Evolutionary conservation across 306 rosid species (phyloP).

Genomic region (Cucumis sativus): Cucumber_9930_V3 NC_026658.2:25447501-25448000

Average conservation of each 20-base stretch:
- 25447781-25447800: background rate
- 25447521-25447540: background rate
- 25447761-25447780: background rate
- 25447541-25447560: background rate
- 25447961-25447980: conserved; percentile 55
- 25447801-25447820: conserved; percentile 27
- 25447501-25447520: background rate
- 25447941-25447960: conserved; percentile 60
- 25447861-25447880: conserved; percentile 16
- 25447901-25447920: conserved; percentile 43
- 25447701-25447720: conserved; percentile 15
- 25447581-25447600: conserved; percentile 26
- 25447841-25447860: conserved; percentile 20
- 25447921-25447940: conserved; percentile 64
- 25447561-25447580: conserved; percentile 49
- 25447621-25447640: background rate
- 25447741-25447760: conserved; percentile 26
- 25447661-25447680: background rate
- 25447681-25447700: conserved; percentile 19
- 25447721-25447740: conserved; percentile 11
- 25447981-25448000: conserved; percentile 63
- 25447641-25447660: background rate
- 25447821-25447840: conserved; percentile 43
- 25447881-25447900: conserved; percentile 42
- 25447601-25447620: background rate